These are phyloP conservation scores for Chlamydomonas eustigma DNA, from an alignment of 139 green algal genomes.

Conservation along the genomic window DNA sequence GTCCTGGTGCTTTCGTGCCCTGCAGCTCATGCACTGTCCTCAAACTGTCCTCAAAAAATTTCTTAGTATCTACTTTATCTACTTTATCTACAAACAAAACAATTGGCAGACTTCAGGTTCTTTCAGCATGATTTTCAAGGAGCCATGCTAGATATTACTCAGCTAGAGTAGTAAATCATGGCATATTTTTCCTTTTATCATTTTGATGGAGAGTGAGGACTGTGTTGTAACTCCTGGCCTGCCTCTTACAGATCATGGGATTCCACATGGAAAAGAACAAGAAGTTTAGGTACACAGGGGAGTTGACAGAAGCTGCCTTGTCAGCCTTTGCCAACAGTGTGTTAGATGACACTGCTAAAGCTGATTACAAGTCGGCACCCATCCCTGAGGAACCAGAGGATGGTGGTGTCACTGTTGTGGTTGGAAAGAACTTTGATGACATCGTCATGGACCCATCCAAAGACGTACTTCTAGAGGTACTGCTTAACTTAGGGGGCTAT, in stretches of 20 bases:
- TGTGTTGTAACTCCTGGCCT: too few species aligned
- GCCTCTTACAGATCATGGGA: slow-evolving; percentile 47
- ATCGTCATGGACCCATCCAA: slow-evolving; percentile 60
- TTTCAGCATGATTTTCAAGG: too few species aligned
- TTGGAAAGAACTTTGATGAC: slow-evolving; percentile 69
- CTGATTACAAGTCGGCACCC: slow-evolving; percentile 57
- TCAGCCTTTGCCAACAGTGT: slow-evolving; percentile 51
- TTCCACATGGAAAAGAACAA: slow-evolving; percentile 65
- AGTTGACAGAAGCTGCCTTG: slow-evolving; percentile 43
- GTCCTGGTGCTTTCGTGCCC: too few species aligned
- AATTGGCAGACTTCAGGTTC: too few species aligned
- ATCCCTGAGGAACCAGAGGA: slow-evolving; percentile 47
- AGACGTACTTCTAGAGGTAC: slow-evolving; percentile 69
- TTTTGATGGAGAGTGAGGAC: too few species aligned
- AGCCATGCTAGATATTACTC: too few species aligned
- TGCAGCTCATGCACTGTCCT: too few species aligned
- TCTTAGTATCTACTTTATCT: too few species aligned
- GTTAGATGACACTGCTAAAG: slow-evolving; percentile 44
- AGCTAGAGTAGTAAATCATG: too few species aligned
- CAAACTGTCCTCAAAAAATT: too few species aligned
- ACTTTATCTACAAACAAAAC: too few species aligned
- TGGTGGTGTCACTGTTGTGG: slow-evolving; percentile 49
- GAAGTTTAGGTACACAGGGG: slow-evolving; percentile 59
- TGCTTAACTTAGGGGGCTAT: not conserved
- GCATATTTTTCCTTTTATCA: too few species aligned